A percentile compares a stretch with the other conserved stretches of the same genome.
Conservation (phyloP, 108 stramenopile genomes). For the Stephanodiscus minutulus region DNA sequence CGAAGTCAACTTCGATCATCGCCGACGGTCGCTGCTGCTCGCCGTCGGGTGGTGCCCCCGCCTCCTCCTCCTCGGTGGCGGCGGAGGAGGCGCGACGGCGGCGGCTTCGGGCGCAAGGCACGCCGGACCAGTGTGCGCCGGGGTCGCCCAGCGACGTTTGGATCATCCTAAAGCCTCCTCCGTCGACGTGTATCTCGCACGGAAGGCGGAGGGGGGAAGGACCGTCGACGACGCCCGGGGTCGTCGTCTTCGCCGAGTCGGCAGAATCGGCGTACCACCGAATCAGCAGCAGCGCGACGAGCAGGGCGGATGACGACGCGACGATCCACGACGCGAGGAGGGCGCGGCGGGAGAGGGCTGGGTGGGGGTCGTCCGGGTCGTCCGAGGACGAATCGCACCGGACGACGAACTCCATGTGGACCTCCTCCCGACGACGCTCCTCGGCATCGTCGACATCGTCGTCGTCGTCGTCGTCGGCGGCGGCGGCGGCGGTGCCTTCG, state of each 20-base stretch:
- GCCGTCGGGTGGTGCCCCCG: constrained; percentile 1
- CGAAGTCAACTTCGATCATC: constrained; percentile 55
- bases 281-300: too few species aligned
- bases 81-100: neutral
- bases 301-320: too few species aligned
- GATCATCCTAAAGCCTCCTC: neutral
- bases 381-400: too few species aligned
- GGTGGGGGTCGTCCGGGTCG: too few species aligned
- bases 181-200: neutral
- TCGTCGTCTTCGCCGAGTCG: neutral
- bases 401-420: neutral
- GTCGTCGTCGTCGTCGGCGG: constrained; percentile 1
- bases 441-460: neutral
- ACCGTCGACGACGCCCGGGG: neutral
- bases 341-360: too few species aligned
- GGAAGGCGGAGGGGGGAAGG: neutral
- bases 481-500: neutral
- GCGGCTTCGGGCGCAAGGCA: neutral
- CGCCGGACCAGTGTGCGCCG: neutral
- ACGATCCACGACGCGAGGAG: too few species aligned
- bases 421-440: neutral
- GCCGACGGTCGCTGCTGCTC: constrained; percentile 53
- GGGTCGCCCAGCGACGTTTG: neutral
- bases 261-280: neutral
- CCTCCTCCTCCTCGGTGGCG: constrained; percentile 23